Evolutionary conservation across 345 rosid species (phyloP).

Genomic region (Lepidium aucheri): DNA sequence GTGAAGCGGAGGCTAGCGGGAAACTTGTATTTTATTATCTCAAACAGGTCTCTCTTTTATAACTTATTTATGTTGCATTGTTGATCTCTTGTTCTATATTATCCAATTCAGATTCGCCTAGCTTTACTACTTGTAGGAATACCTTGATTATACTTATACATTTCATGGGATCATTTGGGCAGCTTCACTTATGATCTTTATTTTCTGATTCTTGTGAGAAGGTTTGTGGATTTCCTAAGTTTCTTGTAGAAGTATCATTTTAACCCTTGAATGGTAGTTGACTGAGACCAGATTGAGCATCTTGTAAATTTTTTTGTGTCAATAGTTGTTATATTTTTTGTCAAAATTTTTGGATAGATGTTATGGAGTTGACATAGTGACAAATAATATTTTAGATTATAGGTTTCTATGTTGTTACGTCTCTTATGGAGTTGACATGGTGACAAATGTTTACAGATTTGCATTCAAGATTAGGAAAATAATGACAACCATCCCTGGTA

Average conservation of each 20-base stretch:
- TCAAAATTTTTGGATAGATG: not conserved
- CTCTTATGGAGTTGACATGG: too few relatives aligned
- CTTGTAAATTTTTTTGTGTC: too few relatives aligned
- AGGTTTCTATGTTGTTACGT: not conserved
- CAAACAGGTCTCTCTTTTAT: conserved; percentile 40
- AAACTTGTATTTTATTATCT: conserved; percentile 64
- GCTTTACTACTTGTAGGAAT: too few relatives aligned
- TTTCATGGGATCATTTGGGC: too few relatives aligned
- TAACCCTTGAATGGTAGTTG: not conserved
- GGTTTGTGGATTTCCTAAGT: too few relatives aligned
- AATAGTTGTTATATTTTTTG: too few relatives aligned
- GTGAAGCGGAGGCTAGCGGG: conserved; percentile 54
- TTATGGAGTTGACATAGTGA: not conserved
- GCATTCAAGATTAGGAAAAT: too few relatives aligned
- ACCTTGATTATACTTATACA: too few relatives aligned
- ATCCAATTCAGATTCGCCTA: not conserved
- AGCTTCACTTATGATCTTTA: not conserved
- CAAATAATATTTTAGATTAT: not conserved
- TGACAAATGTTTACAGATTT: too few relatives aligned
- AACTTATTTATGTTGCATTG: not conserved
- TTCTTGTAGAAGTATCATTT: not conserved
- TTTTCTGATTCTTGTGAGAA: not conserved
- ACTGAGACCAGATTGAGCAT: too few relatives aligned
- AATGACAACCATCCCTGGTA: too few relatives aligned
- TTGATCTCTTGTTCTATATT: not conserved